Evolutionary conservation across 2,329 filamentous ascomycete species (phyloP).

Genomic region (Fusarium floridanum): DNA sequence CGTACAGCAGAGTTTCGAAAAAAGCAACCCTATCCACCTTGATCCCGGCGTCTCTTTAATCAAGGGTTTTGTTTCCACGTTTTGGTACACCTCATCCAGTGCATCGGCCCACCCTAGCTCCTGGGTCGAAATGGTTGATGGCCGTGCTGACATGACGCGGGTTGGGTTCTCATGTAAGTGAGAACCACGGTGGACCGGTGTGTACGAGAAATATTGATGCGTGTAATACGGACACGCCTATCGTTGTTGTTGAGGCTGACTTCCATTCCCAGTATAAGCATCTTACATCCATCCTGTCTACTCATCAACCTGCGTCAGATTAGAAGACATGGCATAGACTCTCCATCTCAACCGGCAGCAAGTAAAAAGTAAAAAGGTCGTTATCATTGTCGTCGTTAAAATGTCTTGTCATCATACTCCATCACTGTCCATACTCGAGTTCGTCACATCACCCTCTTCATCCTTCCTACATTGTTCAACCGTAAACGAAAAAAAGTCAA

Average conservation of each 20-base stretch:
- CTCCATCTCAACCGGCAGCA: conserved; percentile 6
- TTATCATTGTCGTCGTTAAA: conserved; percentile 48
- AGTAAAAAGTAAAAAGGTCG: conserved; percentile 30
- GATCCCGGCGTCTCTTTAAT: conserved; percentile 3
- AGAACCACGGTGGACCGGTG: neutral
- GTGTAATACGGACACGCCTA: neutral
- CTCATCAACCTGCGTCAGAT: conserved; percentile 1
- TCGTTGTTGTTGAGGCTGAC: neutral
- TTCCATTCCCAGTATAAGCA: neutral
- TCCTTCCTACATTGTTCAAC: neutral
- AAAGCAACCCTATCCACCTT: conserved; percentile 18
- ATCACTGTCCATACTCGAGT: conserved; percentile 21
- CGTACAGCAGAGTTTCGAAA: conserved; percentile 3
- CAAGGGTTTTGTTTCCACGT: conserved; percentile 18
- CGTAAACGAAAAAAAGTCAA: conserved; percentile 29
- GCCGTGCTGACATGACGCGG: neutral
- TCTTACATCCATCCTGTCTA: neutral
- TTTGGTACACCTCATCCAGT: conserved; percentile 16
- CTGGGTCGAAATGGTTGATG: conserved; percentile 3
- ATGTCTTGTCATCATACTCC: conserved; percentile 43
- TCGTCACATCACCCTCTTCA: conserved; percentile 27
- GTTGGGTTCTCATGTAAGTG: neutral
- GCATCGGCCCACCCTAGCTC: conserved; percentile 13
- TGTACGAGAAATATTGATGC: neutral
- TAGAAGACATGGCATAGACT: neutral